A percentile compares a stretch with the other conserved stretches of the same genome.
Evolutionary conservation across 306 rosid species (phyloP).

Genomic region (Lablab purpureus): DNA sequence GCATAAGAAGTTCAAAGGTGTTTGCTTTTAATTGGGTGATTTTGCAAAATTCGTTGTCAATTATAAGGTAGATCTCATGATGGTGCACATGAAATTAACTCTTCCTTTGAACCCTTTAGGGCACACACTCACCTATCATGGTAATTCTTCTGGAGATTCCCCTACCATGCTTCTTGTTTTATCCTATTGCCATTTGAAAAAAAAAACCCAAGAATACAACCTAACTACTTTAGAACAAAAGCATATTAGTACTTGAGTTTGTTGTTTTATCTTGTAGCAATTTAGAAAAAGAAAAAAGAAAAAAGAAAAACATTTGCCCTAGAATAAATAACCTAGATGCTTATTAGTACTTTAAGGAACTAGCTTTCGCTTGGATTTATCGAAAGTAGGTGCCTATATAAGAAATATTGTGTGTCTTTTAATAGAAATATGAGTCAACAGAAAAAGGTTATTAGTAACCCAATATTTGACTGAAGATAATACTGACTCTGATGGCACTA

Average conservation of each 20-base stretch:
- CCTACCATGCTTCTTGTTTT: slow-evolving; percentile 36
- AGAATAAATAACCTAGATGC: background rate
- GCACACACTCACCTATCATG: slow-evolving; percentile 34
- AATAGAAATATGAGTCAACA: background rate
- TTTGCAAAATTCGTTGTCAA: slow-evolving; percentile 35
- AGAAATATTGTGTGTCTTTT: slow-evolving; percentile 9
- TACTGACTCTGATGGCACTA: background rate
- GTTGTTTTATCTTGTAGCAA: slow-evolving; percentile 1
- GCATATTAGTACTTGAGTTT: background rate
- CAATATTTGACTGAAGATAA: slow-evolving; percentile 11
- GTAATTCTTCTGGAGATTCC: slow-evolving; percentile 29
- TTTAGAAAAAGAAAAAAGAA: background rate
- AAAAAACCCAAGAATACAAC: too few species aligned
- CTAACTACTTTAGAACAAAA: slow-evolving; percentile 15
- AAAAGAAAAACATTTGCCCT: background rate
- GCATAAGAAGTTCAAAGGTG: slow-evolving; percentile 29
- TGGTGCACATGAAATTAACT: slow-evolving; percentile 30
- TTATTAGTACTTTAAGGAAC: slow-evolving; percentile 1
- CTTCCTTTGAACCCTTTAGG: slow-evolving; percentile 29
- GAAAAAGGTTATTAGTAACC: background rate
- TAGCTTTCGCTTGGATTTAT: slow-evolving; percentile 23
- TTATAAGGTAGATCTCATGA: slow-evolving; percentile 33
- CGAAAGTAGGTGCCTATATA: background rate
- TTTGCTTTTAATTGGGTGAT: slow-evolving; percentile 32
- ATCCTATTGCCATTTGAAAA: background rate